These are phyloP conservation scores for Aureobasidium subglaciale DNA, from an alignment of 2,329 filamentous ascomycete genomes.

Conservation along the genomic window DNA sequence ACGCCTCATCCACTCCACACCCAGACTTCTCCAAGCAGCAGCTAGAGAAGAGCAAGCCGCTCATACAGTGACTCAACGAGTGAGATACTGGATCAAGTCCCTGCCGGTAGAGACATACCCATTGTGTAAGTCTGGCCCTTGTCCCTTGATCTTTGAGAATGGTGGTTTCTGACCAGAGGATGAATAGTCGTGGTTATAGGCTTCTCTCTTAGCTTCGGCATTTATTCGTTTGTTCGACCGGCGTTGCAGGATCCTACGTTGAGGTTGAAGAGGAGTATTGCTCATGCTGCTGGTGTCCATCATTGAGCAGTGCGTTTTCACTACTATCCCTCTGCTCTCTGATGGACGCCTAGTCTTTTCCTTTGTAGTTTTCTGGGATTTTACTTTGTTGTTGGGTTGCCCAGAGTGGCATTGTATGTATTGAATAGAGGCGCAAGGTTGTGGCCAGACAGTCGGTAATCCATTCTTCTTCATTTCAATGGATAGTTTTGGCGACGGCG, in stretches of 20 bases:
- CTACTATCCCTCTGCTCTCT: too few species aligned
- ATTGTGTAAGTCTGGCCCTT: not conserved
- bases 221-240: constrained; percentile 1
- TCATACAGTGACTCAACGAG: not conserved
- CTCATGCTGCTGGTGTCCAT: not conserved
- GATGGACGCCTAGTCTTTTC: not conserved
- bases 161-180: not conserved
- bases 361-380: not conserved
- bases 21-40: not conserved
- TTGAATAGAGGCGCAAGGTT: not conserved
- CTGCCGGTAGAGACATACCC: constrained; percentile 5
- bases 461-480: not conserved
- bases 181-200: constrained; percentile 3
- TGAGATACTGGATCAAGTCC: constrained; percentile 10
- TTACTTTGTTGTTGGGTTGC: not conserved
- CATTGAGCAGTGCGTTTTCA: not conserved
- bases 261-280: constrained; percentile 6
- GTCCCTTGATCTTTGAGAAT: too few species aligned
- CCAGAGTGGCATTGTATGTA: not conserved
- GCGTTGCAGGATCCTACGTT: constrained; percentile 8
- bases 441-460: not conserved
- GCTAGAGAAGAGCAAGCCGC: constrained; percentile 3
- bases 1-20: not conserved
- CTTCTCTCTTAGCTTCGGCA: not conserved
- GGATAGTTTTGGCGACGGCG: too few species aligned